Conservation (phyloP, 805 yeast genomes). For the Starmerella scarabaei region DNA sequence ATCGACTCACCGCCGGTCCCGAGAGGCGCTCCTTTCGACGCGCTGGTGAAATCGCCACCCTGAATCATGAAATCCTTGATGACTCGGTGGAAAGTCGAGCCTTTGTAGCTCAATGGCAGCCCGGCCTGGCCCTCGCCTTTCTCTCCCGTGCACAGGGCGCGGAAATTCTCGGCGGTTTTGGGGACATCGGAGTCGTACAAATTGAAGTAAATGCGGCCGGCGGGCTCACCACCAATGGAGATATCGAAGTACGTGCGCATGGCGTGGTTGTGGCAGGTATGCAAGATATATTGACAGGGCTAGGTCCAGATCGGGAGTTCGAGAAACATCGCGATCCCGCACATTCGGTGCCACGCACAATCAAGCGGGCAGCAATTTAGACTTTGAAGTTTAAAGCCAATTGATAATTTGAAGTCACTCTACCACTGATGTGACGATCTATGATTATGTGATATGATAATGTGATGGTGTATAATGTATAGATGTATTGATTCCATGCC, state of each 20-base stretch:
- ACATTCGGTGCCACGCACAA: no score
- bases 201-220: slow-evolving; percentile 71
- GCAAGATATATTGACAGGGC: no score
- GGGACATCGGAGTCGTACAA: slow-evolving; percentile 53
- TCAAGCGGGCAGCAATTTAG: no score
- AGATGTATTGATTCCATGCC: no score
- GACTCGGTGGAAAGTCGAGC: slow-evolving; percentile 80
- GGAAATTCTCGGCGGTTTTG: slow-evolving; percentile 78
- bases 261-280: no score
- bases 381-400: no score
- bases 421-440: no score
- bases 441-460: no score
- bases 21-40: slow-evolving; percentile 25
- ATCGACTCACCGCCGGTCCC: slow-evolving; percentile 78
- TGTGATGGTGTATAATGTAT: no score
- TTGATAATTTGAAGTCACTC: no score
- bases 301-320: no score
- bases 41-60: slow-evolving; percentile 82
- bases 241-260: slow-evolving; percentile 40
- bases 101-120: slow-evolving; percentile 59
- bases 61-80: slow-evolving; percentile 84
- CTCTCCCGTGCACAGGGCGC: slow-evolving; percentile 81
- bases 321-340: no score
- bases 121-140: slow-evolving; percentile 54
- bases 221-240: slow-evolving; percentile 51